phyloP scores from a whole-genome alignment of 2,329 filamentous ascomycete species.

The Whalleya microplaca region DNA sequence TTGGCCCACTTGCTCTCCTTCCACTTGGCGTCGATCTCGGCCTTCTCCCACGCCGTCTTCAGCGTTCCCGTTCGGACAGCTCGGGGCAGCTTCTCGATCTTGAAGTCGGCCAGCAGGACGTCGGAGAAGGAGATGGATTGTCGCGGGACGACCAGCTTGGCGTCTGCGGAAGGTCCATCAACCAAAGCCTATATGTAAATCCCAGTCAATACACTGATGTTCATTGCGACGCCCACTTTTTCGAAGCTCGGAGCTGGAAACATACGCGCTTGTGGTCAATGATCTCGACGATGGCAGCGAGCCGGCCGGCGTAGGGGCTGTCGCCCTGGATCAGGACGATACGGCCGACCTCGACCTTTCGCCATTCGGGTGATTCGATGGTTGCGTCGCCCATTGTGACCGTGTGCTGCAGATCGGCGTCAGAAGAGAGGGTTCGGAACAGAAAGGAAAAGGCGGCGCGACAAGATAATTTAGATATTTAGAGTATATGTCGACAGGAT shows the following conservation, averaged over 20 bases:
- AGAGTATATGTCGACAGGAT: too few species aligned
- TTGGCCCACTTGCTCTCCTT: conserved; percentile 90
- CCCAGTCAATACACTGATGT: conserved; percentile 36
- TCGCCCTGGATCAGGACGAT: conserved; percentile 85
- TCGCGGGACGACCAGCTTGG: conserved; percentile 80
- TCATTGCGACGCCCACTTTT: conserved; percentile 9
- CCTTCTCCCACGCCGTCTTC: conserved; percentile 88
- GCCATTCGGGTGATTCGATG: conserved; percentile 84
- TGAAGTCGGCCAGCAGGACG: conserved; percentile 86
- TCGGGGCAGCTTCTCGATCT: conserved; percentile 84
- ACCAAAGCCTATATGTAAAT: conserved; percentile 76
- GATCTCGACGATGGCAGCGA: conserved; percentile 97
- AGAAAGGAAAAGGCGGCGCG: too few species aligned
- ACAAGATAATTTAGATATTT: conserved; percentile 8
- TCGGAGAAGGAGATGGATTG: conserved; percentile 82
- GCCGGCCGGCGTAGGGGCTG: conserved; percentile 80
- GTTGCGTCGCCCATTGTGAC: conserved; percentile 82
- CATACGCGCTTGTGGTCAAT: conserved; percentile 99
- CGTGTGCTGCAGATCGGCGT: conserved; percentile 51
- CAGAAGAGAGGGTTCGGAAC: conserved; percentile 21
- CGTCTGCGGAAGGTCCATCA: conserved; percentile 86
- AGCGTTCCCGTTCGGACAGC: conserved; percentile 81
- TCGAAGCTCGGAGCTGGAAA: conserved; percentile 41
- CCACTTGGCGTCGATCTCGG: conserved; percentile 92
- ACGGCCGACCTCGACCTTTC: conserved; percentile 97